Conservation (phyloP, 2,329 filamentous ascomycete genomes). For the Penicillium sp. region DNA sequence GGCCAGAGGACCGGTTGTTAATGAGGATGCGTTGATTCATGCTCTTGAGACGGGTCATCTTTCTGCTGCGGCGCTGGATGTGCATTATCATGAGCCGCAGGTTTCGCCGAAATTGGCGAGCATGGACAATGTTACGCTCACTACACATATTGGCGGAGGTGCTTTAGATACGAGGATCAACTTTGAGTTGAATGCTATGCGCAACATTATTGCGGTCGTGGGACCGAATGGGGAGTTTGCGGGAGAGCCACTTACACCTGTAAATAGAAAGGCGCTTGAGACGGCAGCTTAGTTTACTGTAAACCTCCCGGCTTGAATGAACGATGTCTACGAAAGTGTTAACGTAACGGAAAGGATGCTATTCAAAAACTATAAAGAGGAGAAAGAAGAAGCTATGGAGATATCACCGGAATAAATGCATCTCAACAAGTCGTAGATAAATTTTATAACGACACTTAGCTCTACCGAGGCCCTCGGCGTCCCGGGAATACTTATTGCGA, state of each 20-base stretch:
- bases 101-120: slow-evolving; percentile 44
- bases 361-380: too few relatives aligned
- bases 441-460: too few relatives aligned
- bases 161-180: slow-evolving; percentile 49
- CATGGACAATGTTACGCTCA: slow-evolving; percentile 46
- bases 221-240: slow-evolving; percentile 10
- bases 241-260: slow-evolving; percentile 12
- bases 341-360: too few relatives aligned
- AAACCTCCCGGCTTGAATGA: neutral
- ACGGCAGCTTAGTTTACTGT: neutral
- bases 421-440: too few relatives aligned
- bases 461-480: too few relatives aligned
- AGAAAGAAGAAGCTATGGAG: too few relatives aligned
- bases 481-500: too few relatives aligned
- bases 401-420: too few relatives aligned
- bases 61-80: slow-evolving; percentile 52
- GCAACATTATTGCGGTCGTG: slow-evolving; percentile 39
- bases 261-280: slow-evolving; percentile 2
- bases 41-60: slow-evolving; percentile 50
- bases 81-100: slow-evolving; percentile 54
- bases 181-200: slow-evolving; percentile 46
- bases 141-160: slow-evolving; percentile 49
- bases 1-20: slow-evolving; percentile 52
- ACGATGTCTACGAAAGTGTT: too few relatives aligned
- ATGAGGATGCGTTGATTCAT: slow-evolving; percentile 51